Base-by-base conservation (phyloP, 768 basidiomycete genomes). In the Amanita rimosa region DNA sequence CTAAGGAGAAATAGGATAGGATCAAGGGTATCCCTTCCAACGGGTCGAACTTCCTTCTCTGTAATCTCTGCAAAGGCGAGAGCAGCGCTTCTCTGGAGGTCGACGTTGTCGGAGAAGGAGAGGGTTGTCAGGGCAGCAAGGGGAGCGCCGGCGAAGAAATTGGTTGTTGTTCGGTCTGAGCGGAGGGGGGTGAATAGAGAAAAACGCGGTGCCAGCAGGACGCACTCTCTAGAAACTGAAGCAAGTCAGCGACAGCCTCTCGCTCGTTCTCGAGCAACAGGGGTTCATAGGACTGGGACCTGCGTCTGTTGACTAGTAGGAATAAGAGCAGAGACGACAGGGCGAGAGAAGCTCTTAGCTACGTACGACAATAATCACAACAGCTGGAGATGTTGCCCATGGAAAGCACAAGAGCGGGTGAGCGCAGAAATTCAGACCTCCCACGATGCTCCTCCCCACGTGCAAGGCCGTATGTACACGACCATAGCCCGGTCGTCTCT, bases 41-140 rank as follows among this genome's bases (percentile, higher is more conserved):
- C 96, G 40, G 89, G 91, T 38, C 94, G 81, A 46, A 98, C 95
- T 68, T 99, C 96, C 70, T 98, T 98, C 72, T 99, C 96, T 19
- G 96, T 99, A 52, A 99, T 99, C 67, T 99, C 96, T 33, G 96
- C 96, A 60, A 98, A 99, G 0, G 96, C 96, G 38, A 99, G 78
- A 3, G 96, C 96, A 2, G 96, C 96, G 55, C 91, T 95, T 44
- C 96, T 81, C 71, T 99, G 96, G 16, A 99, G 76, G 70, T 98
- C 96, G 56, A 99, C 95, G 68, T 99, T 99, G 70, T 98, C 96
- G 17, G 89, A 93, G 72, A 97, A 99, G 19, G 93, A 95, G 53
- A 99, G 85, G 44, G 92, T 98, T 10, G 95, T 97, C 49, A 99
- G 72, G 34, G 96, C 93, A 46, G 84, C 75, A 51, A 99, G 82